Evolutionary conservation across 352 stramenopile genomes (phyloP).

Genomic region (Peronospora tabacina): DNA sequence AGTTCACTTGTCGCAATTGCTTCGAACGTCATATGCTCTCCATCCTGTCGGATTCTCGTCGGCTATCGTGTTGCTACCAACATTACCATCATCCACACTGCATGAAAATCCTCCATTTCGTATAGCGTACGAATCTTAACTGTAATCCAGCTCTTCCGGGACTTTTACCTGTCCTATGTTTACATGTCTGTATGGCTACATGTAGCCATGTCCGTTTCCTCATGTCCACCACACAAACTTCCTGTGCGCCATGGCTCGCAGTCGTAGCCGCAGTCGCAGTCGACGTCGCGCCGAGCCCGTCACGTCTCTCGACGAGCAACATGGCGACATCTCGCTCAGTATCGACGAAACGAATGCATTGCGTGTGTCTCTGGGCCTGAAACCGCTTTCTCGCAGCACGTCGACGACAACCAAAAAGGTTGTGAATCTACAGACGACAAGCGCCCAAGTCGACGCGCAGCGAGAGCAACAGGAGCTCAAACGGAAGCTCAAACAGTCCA

Average conservation of each 20-base stretch:
- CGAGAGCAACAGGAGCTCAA: constrained; percentile 39
- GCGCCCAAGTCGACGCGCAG: constrained; percentile 45
- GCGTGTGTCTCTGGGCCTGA: constrained; percentile 59
- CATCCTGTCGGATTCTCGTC: no score
- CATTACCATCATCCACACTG: no score
- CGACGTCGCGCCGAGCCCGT: constrained; percentile 14
- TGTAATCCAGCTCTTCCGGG: no score
- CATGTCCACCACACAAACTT: not conserved
- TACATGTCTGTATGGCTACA: no score
- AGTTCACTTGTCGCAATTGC: no score
- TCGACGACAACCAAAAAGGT: constrained; percentile 44
- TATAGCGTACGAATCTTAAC: no score
- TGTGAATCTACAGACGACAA: constrained; percentile 63
- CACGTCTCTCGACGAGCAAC: constrained; percentile 39
- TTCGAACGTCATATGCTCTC: no score
- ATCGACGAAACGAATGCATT: constrained; percentile 80
- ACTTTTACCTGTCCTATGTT: no score
- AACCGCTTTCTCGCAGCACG: constrained; percentile 48
- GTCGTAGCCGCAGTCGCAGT: constrained; percentile 27
- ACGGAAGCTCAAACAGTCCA: constrained; percentile 54
- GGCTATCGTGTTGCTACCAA: no score
- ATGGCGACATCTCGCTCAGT: constrained; percentile 75
- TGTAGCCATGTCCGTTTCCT: not conserved
- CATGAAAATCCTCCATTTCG: no score
- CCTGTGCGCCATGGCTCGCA: constrained; percentile 19